Evolutionary conservation across 192 early-diverging fungal species (phyloP), one percentile per base, ranked within the genome.

Genomic region (Coemansia sp.): DNA sequence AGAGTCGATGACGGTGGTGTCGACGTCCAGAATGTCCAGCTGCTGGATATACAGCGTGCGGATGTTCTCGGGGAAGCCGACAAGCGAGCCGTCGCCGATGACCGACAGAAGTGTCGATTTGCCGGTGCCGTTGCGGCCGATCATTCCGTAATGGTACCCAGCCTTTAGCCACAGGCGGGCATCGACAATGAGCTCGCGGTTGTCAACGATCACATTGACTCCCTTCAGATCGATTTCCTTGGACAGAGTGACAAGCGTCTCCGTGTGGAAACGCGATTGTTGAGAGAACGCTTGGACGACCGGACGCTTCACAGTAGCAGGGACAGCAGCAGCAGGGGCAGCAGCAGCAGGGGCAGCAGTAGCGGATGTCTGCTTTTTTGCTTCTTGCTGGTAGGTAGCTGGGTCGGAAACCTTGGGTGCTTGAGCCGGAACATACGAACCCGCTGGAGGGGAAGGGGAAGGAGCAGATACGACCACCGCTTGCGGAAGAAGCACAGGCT

Each of bases 71-170:
- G 95, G 94, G 38, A 94, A 89, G 1, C 95, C 95, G 30, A 93
- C 85, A 18, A 97, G 68, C 18, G 80, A 62, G 64, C 92, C 89
- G 61, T 90, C 88, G 59, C 88, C 88, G 89, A 99, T 98, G 59
- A 98, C 84, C 76, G 97, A 97, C 58, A 99, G 87, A 41, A 99
- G 88, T 18, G 97, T 99, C 46, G 94, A 96, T 76, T 97, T 96
- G 75, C 95, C 94, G 12, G 87, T 92, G 76, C 94, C 95, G 78
- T 94, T 93, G 71, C 93, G 93, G 39, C 96, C 97, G 55, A 99
- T 94, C 63, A 99, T 73, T n/a, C 80, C 80, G 59, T 96, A 96
- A 62, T 87, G 87, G 20, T 87, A 87, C 18, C 92, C 92, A 23
- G 86, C 66, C 63, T 91, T 92, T 43, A 96, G 83, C 79, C 87